phyloP scores from a whole-genome alignment of 345 rosid species.

The Syzygium aromaticum region DNA sequence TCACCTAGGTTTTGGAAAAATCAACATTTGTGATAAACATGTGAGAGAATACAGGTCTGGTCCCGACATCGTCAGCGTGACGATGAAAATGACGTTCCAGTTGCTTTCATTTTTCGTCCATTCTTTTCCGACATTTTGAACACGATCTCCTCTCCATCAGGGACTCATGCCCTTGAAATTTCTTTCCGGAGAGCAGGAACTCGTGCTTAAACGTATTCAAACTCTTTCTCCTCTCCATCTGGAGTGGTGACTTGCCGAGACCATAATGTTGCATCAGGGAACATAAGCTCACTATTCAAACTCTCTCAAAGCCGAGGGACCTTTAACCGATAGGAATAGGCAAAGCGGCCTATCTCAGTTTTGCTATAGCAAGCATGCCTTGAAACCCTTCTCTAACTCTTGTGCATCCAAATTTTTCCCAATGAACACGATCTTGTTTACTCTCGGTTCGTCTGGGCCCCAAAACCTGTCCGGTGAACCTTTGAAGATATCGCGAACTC shows the following conservation, averaged over 20 bases:
- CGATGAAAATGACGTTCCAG: too few relatives aligned
- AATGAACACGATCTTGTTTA: constrained; percentile 89
- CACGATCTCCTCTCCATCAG: not conserved
- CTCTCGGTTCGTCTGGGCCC: constrained; percentile 58
- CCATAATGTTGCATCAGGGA: too few relatives aligned
- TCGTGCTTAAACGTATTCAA: not conserved
- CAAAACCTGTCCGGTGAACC: constrained; percentile 85
- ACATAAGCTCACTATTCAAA: not conserved
- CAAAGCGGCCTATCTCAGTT: not conserved
- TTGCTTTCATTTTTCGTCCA: too few relatives aligned
- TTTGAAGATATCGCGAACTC: constrained; percentile 89
- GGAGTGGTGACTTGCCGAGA: too few relatives aligned
- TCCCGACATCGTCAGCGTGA: too few relatives aligned
- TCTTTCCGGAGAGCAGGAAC: not conserved
- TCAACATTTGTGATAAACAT: not conserved
- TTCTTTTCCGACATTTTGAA: not conserved
- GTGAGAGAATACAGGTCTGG: not conserved
- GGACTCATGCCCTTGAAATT: not conserved
- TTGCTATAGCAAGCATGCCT: constrained; percentile 54
- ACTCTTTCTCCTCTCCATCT: too few relatives aligned
- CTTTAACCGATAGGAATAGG: not conserved
- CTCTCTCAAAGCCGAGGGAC: not conserved
- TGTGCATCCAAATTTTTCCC: constrained; percentile 76
- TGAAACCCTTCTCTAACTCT: constrained; percentile 80
- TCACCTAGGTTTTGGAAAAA: not conserved